phyloP scores from a whole-genome alignment of 257 asterid species.

The Plantago elongata region DNA sequence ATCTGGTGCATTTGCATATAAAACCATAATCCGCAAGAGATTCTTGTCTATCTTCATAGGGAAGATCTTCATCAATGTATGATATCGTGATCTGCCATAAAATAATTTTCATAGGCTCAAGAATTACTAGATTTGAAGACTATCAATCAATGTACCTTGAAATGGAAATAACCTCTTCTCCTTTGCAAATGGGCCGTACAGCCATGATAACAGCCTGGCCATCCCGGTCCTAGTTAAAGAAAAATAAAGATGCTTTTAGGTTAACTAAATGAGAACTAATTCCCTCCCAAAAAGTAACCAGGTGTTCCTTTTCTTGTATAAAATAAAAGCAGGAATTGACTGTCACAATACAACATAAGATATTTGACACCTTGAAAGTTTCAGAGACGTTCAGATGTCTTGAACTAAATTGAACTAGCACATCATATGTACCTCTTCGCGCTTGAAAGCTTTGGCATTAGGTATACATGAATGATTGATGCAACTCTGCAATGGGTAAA shows the following conservation, averaged over 20 bases:
- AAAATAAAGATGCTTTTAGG: slow-evolving; percentile 6
- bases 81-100: slow-evolving; percentile 74
- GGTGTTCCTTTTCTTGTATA: background rate
- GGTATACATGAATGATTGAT: slow-evolving; percentile 92
- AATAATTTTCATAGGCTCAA: background rate
- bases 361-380: no score
- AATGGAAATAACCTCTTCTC: slow-evolving; percentile 59
- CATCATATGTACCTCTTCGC: slow-evolving; percentile 63
- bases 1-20: slow-evolving; percentile 65
- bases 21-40: slow-evolving; percentile 84
- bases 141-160: background rate
- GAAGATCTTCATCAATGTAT: slow-evolving; percentile 79
- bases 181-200: slow-evolving; percentile 50
- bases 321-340: no score
- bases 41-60: slow-evolving; percentile 66
- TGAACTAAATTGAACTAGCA: background rate
- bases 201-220: slow-evolving; percentile 79
- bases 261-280: slow-evolving; percentile 1
- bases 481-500: slow-evolving; percentile 89
- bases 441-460: slow-evolving; percentile 82
- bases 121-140: background rate
- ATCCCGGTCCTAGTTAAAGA: slow-evolving; percentile 61
- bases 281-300: background rate
- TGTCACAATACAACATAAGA: no score
- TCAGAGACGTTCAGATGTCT: background rate